Base-by-base conservation (phyloP, 2,329 filamentous ascomycete species). In the Cercospora zeina region DNA sequence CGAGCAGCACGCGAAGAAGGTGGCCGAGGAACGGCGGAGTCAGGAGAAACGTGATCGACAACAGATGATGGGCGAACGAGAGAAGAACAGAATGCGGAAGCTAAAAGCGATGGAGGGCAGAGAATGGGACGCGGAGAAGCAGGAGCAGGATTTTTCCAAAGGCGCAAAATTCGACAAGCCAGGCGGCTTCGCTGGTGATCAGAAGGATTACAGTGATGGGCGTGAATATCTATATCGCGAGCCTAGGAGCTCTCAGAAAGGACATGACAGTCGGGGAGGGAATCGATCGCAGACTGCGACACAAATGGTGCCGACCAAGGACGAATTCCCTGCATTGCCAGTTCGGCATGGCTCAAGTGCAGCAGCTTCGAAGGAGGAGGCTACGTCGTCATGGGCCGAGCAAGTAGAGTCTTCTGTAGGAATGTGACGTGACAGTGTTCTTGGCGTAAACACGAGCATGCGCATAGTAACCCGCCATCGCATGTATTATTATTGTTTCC, bases 41-140 rank as follows among this genome's bases (percentile, higher is more conserved):
- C 77, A 76, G 30, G 81, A 87, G 67, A 73, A 79, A 30, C 73
- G 76, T 60, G 82, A 85, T 62, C 74, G 84, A 34, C 82, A 82
- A 62, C 80, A 81, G 58, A 86, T 87, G 84, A 84, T 86, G 74
- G 80, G 79, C 21, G 85, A 88, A 74, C 78, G 85, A 19, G 85
- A 88, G 72, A 81, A 80, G 69, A 87, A 87, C 65, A 75, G 85
- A 37, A 78, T 79, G 65, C 73, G 85, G 53, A 88, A 88, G 69
- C 73, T 88, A 10, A 81, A 84, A 45, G 83, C 84, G 1, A 76
- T 83, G 68, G 80, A 77, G 1, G 84, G 84, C 0, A 75, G 85
- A 14, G 85, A 87, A 68, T 88, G 85, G 85, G 85, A 88, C 71
- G 77, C 80, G 4, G 81, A 85, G 66, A 87, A 88, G 73, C 76